Conservation (phyloP, 2,329 filamentous ascomycete genomes). For the Penicillium sp. region DNA sequence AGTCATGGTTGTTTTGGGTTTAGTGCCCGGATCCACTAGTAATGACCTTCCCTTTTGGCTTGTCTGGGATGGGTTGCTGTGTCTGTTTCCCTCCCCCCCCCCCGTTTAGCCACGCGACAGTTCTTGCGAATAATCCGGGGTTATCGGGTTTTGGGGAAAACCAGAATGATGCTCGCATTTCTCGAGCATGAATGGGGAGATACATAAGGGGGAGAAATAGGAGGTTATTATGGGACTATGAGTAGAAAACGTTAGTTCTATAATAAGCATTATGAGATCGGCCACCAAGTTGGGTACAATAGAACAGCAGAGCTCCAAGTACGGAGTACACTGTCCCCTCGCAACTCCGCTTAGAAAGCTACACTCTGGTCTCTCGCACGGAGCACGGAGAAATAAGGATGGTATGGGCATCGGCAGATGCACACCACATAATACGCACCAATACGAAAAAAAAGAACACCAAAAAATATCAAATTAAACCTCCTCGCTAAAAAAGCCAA, state of each 20-base stretch:
- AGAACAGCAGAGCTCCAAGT: neutral
- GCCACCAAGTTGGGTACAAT: neutral
- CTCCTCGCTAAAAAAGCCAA: constrained; percentile 2
- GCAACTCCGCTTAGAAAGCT: neutral
- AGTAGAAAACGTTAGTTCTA: too few species aligned
- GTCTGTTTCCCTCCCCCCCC: neutral
- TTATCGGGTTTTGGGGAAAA: constrained; percentile 1
- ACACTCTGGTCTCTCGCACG: neutral
- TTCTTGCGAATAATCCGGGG: constrained; percentile 21
- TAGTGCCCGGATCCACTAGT: constrained; percentile 18
- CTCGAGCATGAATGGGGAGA: too few species aligned
- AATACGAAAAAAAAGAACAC: constrained; percentile 4
- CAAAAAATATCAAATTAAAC: neutral
- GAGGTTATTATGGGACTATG: neutral
- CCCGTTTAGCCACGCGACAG: constrained; percentile 25
- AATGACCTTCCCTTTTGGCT: constrained; percentile 34
- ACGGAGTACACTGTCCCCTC: neutral
- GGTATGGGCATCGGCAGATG: constrained; percentile 9
- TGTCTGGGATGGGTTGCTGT: neutral
- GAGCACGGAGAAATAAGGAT: neutral
- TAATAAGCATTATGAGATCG: neutral
- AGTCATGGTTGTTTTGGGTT: constrained; percentile 19
- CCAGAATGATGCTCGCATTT: too few species aligned
- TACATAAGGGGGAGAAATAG: neutral
- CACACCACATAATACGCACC: constrained; percentile 8